Conservation (phyloP, 345 rosid species). For the Angophora floribunda region DNA sequence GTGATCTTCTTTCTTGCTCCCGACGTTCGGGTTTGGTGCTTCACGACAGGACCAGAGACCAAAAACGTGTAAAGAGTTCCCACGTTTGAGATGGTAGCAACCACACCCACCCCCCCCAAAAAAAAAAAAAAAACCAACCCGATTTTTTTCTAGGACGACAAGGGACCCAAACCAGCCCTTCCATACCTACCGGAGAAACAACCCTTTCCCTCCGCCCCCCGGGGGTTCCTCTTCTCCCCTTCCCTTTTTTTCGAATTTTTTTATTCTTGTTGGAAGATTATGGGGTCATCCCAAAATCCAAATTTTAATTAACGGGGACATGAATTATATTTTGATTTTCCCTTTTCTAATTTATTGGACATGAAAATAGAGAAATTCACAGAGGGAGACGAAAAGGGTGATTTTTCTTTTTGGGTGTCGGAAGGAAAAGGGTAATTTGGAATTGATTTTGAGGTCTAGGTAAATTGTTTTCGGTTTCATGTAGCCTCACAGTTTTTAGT, state of each 20-base stretch:
- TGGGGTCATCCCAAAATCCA: neutral
- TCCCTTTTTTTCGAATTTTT: neutral
- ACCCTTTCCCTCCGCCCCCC: neutral
- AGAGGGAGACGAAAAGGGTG: neutral
- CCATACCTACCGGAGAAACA: neutral
- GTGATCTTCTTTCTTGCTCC: constrained; percentile 13
- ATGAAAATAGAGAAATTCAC: neutral
- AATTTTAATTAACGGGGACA: neutral
- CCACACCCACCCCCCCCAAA: too few relatives aligned
- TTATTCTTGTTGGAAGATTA: neutral
- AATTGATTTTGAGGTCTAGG: neutral
- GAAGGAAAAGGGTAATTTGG: neutral
- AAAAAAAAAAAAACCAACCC: neutral
- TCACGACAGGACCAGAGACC: constrained; percentile 41
- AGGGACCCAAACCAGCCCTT: neutral
- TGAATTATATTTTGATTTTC: neutral
- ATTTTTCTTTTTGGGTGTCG: neutral
- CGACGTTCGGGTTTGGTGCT: constrained; percentile 5
- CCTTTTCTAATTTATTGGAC: neutral
- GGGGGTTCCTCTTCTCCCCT: too few relatives aligned
- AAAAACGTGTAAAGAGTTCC: constrained; percentile 2
- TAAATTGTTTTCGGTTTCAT: neutral
- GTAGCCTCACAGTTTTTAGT: neutral
- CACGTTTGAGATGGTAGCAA: constrained; percentile 23
- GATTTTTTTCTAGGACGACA: neutral